These are phyloP conservation scores for Spergularia bocconei DNA, from an alignment of 148 eudicot genomes.

Conservation along the genomic window DNA sequence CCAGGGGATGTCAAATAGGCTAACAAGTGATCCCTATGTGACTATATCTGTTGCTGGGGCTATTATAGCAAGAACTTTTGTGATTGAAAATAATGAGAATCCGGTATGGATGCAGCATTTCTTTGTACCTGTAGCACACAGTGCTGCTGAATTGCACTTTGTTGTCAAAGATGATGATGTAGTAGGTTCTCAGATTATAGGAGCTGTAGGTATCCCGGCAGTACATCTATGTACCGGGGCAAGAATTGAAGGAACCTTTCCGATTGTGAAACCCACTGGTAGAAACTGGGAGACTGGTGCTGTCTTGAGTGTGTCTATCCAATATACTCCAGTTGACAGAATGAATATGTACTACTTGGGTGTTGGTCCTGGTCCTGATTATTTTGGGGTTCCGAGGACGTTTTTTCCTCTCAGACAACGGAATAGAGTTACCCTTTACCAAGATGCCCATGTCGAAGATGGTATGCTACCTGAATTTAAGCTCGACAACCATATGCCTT, in stretches of 20 bases:
- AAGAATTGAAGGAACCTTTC: slow-evolving; percentile 55
- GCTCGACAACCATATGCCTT: slow-evolving; percentile 48
- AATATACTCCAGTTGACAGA: slow-evolving; percentile 55
- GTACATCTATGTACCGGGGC: slow-evolving; percentile 42
- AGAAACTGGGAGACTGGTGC: slow-evolving; percentile 56
- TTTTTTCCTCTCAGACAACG: slow-evolving; percentile 80
- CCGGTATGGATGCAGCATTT: slow-evolving; percentile 76
- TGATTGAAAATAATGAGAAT: slow-evolving; percentile 54
- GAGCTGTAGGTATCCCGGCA: slow-evolving; percentile 57
- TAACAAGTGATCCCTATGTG: slow-evolving; percentile 89
- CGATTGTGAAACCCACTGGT: slow-evolving; percentile 44
- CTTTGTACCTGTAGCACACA: slow-evolving; percentile 72
- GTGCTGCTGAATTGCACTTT: slow-evolving; percentile 64
- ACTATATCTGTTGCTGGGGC: slow-evolving; percentile 52
- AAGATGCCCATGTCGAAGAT: slow-evolving; percentile 80
- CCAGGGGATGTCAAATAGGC: slow-evolving; percentile 22
- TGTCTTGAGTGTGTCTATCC: slow-evolving; percentile 52
- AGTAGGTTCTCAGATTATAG: slow-evolving; percentile 67
- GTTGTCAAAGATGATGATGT: slow-evolving; percentile 65
- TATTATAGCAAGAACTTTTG: slow-evolving; percentile 67
- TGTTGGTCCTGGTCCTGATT: slow-evolving; percentile 52
- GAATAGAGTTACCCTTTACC: slow-evolving; percentile 76
- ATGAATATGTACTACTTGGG: slow-evolving; percentile 50
- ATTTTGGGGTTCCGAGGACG: slow-evolving; percentile 73
- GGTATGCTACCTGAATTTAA: slow-evolving; percentile 56